Percentiles rank a stretch among this genome's conserved stretches.
Conservation (phyloP, 805 yeast genomes). For the Saccharomycopsis javanensis region DNA sequence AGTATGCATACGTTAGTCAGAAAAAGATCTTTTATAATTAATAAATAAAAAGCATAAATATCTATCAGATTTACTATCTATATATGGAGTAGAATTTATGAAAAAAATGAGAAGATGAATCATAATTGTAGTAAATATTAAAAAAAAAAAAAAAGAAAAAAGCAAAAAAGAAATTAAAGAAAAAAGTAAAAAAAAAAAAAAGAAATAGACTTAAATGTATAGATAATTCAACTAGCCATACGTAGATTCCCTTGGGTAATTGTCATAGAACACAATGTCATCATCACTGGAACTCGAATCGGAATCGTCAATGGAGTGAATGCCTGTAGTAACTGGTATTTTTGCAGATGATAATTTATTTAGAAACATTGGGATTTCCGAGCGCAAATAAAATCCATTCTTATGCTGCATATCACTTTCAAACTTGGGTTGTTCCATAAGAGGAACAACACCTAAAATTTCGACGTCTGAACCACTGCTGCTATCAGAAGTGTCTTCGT, state of each 20-base stretch:
- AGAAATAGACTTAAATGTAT: too few relatives aligned
- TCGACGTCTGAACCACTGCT: not conserved
- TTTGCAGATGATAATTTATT: not conserved
- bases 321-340: not conserved
- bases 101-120: too few relatives aligned
- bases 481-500: not conserved
- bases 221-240: not conserved
- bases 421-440: not conserved
- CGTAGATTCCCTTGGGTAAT: not conserved
- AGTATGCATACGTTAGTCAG: too few relatives aligned
- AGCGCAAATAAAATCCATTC: not conserved
- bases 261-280: not conserved
- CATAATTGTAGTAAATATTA: too few relatives aligned
- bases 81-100: too few relatives aligned
- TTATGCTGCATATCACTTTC: not conserved
- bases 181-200: not conserved
- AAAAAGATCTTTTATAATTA: too few relatives aligned
- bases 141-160: too few relatives aligned
- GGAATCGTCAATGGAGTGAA: not conserved
- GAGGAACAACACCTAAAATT: not conserved
- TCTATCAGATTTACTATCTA: too few relatives aligned
- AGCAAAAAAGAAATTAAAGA: not conserved
- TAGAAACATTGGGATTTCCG: not conserved
- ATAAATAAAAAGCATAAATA: too few relatives aligned
- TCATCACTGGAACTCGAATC: not conserved